A percentile compares a stretch with the other conserved stretches of the same genome.
Evolutionary conservation across 2,329 filamentous ascomycete species (phyloP).

Genomic region (Zymoseptoria ardabiliae): DNA sequence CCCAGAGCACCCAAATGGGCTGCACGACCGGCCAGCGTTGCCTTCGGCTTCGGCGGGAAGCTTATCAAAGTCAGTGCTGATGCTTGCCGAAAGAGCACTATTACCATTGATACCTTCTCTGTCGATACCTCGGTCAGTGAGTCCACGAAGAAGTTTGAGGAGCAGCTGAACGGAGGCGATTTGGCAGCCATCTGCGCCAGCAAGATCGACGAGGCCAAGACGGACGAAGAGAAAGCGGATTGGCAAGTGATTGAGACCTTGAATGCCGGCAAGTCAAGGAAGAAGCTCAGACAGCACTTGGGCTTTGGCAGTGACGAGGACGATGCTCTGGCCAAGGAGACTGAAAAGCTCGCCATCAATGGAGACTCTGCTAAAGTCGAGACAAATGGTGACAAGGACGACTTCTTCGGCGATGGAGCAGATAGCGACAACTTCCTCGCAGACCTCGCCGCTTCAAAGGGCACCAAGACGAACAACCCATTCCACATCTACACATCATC

Average conservation of each 20-base stretch:
- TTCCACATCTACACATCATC: slow-evolving; percentile 81
- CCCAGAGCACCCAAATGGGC: slow-evolving; percentile 84
- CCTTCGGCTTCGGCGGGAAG: slow-evolving; percentile 94
- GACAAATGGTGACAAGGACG: slow-evolving; percentile 32
- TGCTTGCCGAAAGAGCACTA: slow-evolving; percentile 59
- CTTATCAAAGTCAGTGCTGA: slow-evolving; percentile 71
- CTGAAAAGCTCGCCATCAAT: slow-evolving; percentile 37
- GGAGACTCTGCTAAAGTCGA: slow-evolving; percentile 47
- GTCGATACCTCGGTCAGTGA: slow-evolving; percentile 79
- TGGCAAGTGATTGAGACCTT: slow-evolving; percentile 92
- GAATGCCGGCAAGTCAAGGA: slow-evolving; percentile 75
- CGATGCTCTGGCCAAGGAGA: slow-evolving; percentile 37
- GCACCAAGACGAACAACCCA: slow-evolving; percentile 85
- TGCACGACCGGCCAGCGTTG: slow-evolving; percentile 73
- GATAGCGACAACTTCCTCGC: slow-evolving; percentile 83
- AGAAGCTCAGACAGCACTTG: slow-evolving; percentile 78
- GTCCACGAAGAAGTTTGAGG: slow-evolving; percentile 80
- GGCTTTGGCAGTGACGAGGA: slow-evolving; percentile 64
- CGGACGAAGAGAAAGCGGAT: slow-evolving; percentile 88
- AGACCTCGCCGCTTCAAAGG: slow-evolving; percentile 78
- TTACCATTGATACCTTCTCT: slow-evolving; percentile 80
- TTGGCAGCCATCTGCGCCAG: slow-evolving; percentile 71
- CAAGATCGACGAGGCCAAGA: slow-evolving; percentile 66
- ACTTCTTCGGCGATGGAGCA: slow-evolving; percentile 66
- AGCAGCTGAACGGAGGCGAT: slow-evolving; percentile 69